Conservation (phyloP, 2,329 filamentous ascomycete species). For the Fusarium sp. region DNA sequence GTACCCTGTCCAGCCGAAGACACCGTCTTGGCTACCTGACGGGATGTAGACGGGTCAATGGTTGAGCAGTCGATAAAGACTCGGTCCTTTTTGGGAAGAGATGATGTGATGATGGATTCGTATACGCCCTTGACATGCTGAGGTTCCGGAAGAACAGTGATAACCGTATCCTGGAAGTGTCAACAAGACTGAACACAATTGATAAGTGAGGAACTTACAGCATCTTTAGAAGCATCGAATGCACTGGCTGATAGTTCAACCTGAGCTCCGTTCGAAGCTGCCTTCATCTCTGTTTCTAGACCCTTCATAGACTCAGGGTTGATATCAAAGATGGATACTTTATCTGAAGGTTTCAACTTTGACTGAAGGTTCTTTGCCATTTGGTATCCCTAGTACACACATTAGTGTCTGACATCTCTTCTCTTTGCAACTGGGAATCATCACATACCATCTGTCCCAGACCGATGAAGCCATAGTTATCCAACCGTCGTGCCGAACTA, state of each 20-base stretch:
- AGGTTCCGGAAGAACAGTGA: conserved; percentile 91
- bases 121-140: conserved; percentile 88
- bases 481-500: conserved; percentile 58
- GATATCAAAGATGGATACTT: conserved; percentile 66
- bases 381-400: conserved; percentile 63
- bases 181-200: not conserved
- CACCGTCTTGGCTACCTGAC: conserved; percentile 77
- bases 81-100: conserved; percentile 66
- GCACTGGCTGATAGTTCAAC: conserved; percentile 59
- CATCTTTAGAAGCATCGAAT: conserved; percentile 61
- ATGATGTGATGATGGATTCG: conserved; percentile 73
- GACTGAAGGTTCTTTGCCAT: conserved; percentile 72
- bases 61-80: conserved; percentile 97
- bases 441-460: conserved; percentile 68
- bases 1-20: conserved; percentile 71
- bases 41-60: conserved; percentile 89
- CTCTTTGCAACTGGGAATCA: not conserved
- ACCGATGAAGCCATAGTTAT: conserved; percentile 69
- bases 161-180: conserved; percentile 75
- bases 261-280: conserved; percentile 57
- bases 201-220: conserved; percentile 56
- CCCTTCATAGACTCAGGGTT: conserved; percentile 61
- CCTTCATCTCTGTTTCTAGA: conserved; percentile 61
- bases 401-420: not conserved
- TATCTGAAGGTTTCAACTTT: conserved; percentile 63